Evolutionary conservation across 2,329 filamentous ascomycete species (phyloP), one percentile per base, ranked within the genome.

Genomic region (Xylogone sp.): DNA sequence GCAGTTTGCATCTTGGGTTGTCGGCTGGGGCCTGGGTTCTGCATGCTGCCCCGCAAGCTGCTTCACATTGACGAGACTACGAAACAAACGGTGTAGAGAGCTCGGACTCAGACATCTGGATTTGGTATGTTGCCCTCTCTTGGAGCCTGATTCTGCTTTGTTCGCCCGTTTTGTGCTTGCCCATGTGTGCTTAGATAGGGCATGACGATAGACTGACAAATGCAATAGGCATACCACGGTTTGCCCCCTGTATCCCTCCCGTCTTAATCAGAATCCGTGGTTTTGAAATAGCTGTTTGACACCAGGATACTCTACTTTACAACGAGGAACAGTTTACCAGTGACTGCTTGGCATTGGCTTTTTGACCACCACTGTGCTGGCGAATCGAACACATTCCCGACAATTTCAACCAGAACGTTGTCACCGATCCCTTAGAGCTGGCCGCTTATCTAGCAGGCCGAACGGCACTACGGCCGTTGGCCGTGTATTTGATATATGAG

Each of bases 391-490:
- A 27, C 5, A 27, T 10, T 16, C n/a, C 34, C 34, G 13, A 39
- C 34, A 39, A 39, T 39, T 18, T 39, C 34, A 13, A 5, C 13
- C 34, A 39, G n/a, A 39, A 13, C 27, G 34, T 39, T 18, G 12
- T 39, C n/a, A 18, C 34, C 34, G 34, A 39, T 16, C 34, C n/a
- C n/a, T 16, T 39, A 59, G 55, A 56, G 46, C 58, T 65, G 62
- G 60, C 56, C 48, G 50, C 55, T 47, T 53, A 44, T 54, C 54
- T 59, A 62, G 60, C 48, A 63, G 60, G 57, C 55, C 57, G 43
- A 56, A 51, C 57, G 60, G 61, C 60, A 62, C 56, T 50, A 56
- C 62, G 64, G 63, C 63, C 63, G 59, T 52, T 56, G 64, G 64
- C 62, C 63, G 61, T 58, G 55, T 53, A 54, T 49, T 44, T 16